Evolutionary conservation across 2,329 filamentous ascomycete genomes (phyloP).

Genomic region (Neopestalotiopsis sp.): DNA sequence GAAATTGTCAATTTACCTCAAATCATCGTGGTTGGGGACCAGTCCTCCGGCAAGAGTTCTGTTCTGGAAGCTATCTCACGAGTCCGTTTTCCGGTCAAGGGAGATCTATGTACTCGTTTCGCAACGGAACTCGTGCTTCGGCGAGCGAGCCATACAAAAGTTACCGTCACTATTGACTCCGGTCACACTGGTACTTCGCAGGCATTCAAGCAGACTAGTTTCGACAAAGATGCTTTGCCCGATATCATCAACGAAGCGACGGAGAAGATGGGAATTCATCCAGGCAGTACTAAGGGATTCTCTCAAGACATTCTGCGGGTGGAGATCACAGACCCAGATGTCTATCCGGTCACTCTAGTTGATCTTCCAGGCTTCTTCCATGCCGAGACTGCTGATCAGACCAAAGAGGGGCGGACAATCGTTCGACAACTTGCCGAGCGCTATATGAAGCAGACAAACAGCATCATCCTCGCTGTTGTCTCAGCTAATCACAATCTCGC

Average conservation of each 20-base stretch:
- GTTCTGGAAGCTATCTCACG: slow-evolving; percentile 68
- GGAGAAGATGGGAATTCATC: slow-evolving; percentile 51
- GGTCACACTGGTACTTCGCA: slow-evolving; percentile 25
- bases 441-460: slow-evolving; percentile 59
- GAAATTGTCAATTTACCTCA: slow-evolving; percentile 54
- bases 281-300: slow-evolving; percentile 38
- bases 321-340: slow-evolving; percentile 49
- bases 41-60: slow-evolving; percentile 68
- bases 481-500: slow-evolving; percentile 56
- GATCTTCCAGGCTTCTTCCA: slow-evolving; percentile 58
- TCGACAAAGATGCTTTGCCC: slow-evolving; percentile 47
- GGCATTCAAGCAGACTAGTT: slow-evolving; percentile 39
- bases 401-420: slow-evolving; percentile 34
- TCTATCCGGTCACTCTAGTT: slow-evolving; percentile 56
- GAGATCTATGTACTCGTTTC: slow-evolving; percentile 63
- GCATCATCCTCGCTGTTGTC: slow-evolving; percentile 60
- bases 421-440: slow-evolving; percentile 46
- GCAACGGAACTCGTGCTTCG: slow-evolving; percentile 65
- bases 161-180: slow-evolving; percentile 48
- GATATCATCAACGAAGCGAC: slow-evolving; percentile 58
- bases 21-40: slow-evolving; percentile 65
- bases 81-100: slow-evolving; percentile 63
- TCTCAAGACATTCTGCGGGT: slow-evolving; percentile 52
- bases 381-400: slow-evolving; percentile 37
- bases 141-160: slow-evolving; percentile 38